Percentiles rank a stretch among this genome's conserved stretches.
These are phyloP conservation scores for Sutorius eximius DNA, from an alignment of 1,284 basidiomycete species.

Conservation along the genomic window DNA sequence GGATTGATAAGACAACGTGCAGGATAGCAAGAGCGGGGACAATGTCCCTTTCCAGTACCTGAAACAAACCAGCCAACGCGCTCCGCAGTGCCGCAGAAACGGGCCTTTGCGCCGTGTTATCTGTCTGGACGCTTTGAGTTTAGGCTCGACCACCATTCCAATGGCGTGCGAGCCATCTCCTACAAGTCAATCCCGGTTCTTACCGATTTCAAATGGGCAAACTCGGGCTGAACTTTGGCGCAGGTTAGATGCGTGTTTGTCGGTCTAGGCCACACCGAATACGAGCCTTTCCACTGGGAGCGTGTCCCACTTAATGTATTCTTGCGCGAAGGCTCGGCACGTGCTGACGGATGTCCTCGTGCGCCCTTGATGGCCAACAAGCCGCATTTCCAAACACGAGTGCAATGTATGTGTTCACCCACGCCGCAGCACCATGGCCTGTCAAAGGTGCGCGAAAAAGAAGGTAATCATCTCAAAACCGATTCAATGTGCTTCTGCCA, in stretches of 20 bases:
- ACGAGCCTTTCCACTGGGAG: neutral
- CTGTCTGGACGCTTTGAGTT: neutral
- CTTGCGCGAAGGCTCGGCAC: neutral
- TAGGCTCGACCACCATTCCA: neutral
- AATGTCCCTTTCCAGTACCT: neutral
- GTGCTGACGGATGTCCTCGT: neutral
- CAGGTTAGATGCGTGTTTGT: neutral
- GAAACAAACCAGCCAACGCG: neutral
- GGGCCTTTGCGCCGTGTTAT: neutral
- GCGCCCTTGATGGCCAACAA: neutral
- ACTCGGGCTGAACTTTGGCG: neutral
- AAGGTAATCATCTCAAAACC: constrained; percentile 1
- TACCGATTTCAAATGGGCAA: constrained; percentile 4
- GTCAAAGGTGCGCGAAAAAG: neutral
- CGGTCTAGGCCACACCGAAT: neutral
- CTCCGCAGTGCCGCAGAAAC: neutral
- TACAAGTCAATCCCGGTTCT: neutral
- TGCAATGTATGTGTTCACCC: neutral
- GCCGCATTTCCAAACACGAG: neutral
- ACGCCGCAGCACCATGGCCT: neutral
- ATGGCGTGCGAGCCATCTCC: neutral
- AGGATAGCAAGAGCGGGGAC: neutral
- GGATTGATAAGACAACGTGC: neutral
- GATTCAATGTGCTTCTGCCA: constrained; percentile 16
- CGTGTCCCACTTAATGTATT: too few relatives aligned